A percentile compares a stretch with the other conserved stretches of the same genome.
phyloP scores from a whole-genome alignment of 371 early-diverging fungal genomes.

The Syncephalastrum monosporum region DNA sequence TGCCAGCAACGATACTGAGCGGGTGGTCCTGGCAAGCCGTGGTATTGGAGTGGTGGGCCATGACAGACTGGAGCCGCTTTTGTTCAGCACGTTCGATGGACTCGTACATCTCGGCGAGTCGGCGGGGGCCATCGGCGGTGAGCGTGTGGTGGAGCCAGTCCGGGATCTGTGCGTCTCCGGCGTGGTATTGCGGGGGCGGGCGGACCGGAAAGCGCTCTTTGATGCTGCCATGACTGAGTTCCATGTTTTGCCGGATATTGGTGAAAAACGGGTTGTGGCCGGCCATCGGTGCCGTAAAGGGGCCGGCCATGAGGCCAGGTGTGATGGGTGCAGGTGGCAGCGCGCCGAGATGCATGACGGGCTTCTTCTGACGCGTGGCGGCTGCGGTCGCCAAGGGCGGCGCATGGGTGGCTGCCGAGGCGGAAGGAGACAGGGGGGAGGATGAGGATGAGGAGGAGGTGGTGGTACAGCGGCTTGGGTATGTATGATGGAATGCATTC shows the following conservation, averaged over 20 bases:
- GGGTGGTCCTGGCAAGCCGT: slow-evolving; percentile 40
- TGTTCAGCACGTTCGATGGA: slow-evolving; percentile 57
- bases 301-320: slow-evolving; percentile 17
- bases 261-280: slow-evolving; percentile 40
- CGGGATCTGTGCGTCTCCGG: slow-evolving; percentile 15
- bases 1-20: slow-evolving; percentile 63
- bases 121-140: slow-evolving; percentile 25
- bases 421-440: background rate
- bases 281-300: slow-evolving; percentile 43
- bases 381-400: slow-evolving; percentile 21
- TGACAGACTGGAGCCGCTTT: slow-evolving; percentile 61
- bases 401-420: slow-evolving; percentile 5
- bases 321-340: slow-evolving; percentile 18
- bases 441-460: background rate
- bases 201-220: slow-evolving; percentile 29
- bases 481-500: slow-evolving; percentile 4
- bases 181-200: slow-evolving; percentile 18
- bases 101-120: slow-evolving; percentile 41
- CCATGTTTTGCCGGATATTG: slow-evolving; percentile 37
- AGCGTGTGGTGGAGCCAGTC: slow-evolving; percentile 30
- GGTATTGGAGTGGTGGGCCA: slow-evolving; percentile 52
- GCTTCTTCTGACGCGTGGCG: slow-evolving; percentile 1
- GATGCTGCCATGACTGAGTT: slow-evolving; percentile 24
- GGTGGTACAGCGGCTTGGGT: slow-evolving; percentile 8
- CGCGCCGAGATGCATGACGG: slow-evolving; percentile 29